Evolutionary conservation across 495 filamentous ascomycete genomes (phyloP).

Genomic region (Diplogelasinospora grovesii): DNA sequence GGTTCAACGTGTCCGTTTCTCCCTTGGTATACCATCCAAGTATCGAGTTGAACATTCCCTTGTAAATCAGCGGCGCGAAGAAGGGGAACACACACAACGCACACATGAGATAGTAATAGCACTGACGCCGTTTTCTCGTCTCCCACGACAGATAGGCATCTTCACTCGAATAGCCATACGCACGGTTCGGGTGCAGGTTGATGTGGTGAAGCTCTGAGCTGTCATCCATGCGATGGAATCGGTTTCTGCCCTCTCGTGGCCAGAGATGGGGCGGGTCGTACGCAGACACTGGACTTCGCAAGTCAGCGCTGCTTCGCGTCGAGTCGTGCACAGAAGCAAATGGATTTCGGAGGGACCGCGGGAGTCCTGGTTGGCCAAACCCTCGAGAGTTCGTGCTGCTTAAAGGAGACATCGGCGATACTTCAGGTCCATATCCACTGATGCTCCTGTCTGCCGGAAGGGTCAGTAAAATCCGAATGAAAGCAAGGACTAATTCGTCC

Average conservation of each 20-base stretch:
- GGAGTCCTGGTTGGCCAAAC: constrained; percentile 2
- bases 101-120: constrained; percentile 25
- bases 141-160: constrained; percentile 24
- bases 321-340: constrained; percentile 10
- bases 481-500: too few relatives aligned
- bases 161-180: constrained; percentile 6
- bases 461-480: too few relatives aligned
- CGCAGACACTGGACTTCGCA: neutral
- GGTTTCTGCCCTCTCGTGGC: constrained; percentile 5
- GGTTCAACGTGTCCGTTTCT: constrained; percentile 22
- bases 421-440: neutral
- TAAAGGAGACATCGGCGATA: constrained; percentile 1
- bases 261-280: constrained; percentile 4
- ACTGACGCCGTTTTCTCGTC: constrained; percentile 14
- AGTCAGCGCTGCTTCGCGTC: constrained; percentile 4
- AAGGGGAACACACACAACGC: constrained; percentile 28
- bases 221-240: neutral
- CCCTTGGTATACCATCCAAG: constrained; percentile 30
- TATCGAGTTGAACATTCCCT: constrained; percentile 18
- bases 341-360: constrained; percentile 12
- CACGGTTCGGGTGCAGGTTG: constrained; percentile 8
- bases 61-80: constrained; percentile 21
- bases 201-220: constrained; percentile 7
- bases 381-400: constrained; percentile 4
- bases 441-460: too few relatives aligned